These are phyloP conservation scores for Apiospora malaysiana DNA, from an alignment of 2,329 filamentous ascomycete genomes.

Conservation along the genomic window DNA sequence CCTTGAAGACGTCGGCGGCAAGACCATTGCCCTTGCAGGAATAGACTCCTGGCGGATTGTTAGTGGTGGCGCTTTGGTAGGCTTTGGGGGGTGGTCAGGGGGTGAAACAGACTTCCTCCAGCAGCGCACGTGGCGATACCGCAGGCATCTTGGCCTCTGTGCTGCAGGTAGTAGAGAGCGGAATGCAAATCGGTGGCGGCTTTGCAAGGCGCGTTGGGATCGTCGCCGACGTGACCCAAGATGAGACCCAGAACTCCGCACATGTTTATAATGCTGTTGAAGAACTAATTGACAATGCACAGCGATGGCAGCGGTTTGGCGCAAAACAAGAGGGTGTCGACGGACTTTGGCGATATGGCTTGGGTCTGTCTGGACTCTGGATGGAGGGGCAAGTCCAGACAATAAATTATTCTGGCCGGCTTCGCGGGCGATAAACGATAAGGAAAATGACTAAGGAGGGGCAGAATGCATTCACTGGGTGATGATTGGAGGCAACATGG, in stretches of 20 bases:
- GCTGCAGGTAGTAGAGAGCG: constrained; percentile 63
- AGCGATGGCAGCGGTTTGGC: not conserved
- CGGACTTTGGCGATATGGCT: not conserved
- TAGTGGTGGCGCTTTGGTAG: not conserved
- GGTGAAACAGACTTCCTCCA: constrained; percentile 71
- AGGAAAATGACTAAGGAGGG: constrained; percentile 18
- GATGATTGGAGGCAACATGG: not conserved
- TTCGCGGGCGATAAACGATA: constrained; percentile 14
- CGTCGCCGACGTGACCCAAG: constrained; percentile 49
- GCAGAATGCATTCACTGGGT: not conserved
- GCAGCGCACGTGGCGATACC: constrained; percentile 76
- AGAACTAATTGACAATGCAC: not conserved
- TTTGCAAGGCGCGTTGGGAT: constrained; percentile 32
- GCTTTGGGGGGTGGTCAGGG: not conserved
- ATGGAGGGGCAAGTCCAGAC: constrained; percentile 3
- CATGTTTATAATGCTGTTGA: constrained; percentile 30
- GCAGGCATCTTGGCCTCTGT: constrained; percentile 41
- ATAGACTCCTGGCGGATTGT: constrained; percentile 23
- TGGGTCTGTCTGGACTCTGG: not conserved
- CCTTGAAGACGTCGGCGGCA: constrained; percentile 74
- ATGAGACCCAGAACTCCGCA: constrained; percentile 64
- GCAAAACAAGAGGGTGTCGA: not conserved
- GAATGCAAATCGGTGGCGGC: constrained; percentile 62
- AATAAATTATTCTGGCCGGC: constrained; percentile 17
- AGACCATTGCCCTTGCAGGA: constrained; percentile 82